phyloP scores from a whole-genome alignment of 495 filamentous ascomycete genomes.

The Aspergillus egyptiacus region DNA sequence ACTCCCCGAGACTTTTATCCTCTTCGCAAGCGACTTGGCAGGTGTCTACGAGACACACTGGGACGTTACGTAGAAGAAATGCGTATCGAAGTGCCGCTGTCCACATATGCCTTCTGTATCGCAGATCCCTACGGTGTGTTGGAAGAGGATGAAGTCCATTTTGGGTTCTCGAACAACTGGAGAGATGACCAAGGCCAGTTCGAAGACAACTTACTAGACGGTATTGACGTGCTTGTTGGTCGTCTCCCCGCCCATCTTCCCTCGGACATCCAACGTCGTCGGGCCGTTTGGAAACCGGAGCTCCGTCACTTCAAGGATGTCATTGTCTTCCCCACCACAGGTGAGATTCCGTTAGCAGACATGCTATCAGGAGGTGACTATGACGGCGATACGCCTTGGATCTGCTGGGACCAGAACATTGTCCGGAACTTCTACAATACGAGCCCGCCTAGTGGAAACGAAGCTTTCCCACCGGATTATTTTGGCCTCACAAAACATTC shows the following conservation, averaged over 20 bases:
- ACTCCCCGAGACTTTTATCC: constrained; percentile 51
- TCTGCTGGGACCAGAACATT: constrained; percentile 80
- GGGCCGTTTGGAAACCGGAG: constrained; percentile 57
- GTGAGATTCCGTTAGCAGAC: constrained; percentile 63
- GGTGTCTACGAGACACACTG: constrained; percentile 50
- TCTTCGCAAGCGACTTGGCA: constrained; percentile 51
- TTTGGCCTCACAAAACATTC: constrained; percentile 57
- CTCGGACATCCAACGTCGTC: constrained; percentile 76
- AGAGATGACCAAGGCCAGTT: constrained; percentile 53
- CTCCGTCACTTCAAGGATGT: constrained; percentile 77
- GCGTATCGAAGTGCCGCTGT: constrained; percentile 66
- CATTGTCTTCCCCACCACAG: constrained; percentile 73
- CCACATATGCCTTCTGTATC: constrained; percentile 73
- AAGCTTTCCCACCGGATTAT: constrained; percentile 37
- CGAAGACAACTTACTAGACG: constrained; percentile 55
- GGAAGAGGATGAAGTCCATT: constrained; percentile 67
- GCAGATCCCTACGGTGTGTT: constrained; percentile 71
- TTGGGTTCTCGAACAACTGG: constrained; percentile 65
- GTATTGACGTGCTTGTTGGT: constrained; percentile 77
- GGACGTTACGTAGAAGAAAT: constrained; percentile 53
- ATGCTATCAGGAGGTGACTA: constrained; percentile 92
- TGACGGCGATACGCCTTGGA: constrained; percentile 84
- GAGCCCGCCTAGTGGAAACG: constrained; percentile 39
- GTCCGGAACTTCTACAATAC: constrained; percentile 73
- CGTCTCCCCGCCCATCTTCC: constrained; percentile 73